Evolutionary conservation across 805 yeast genomes (phyloP), one percentile per base, ranked within the genome.

Genomic region (Yamadazyma insecticola): DNA sequence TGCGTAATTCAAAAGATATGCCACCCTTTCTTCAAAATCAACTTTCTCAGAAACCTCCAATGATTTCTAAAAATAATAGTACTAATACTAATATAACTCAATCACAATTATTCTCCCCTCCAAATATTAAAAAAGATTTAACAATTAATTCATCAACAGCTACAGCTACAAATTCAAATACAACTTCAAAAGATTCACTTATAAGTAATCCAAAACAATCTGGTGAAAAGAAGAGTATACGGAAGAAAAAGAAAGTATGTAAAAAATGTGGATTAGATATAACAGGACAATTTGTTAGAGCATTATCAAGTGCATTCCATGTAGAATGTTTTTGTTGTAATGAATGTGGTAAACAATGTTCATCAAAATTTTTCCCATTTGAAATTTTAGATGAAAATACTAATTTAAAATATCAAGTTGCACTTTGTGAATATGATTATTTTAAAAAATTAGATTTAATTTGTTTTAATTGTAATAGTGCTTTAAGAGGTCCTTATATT

Each of bases 371-470:
- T 51, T 92, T 92, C 55, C 95, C 97, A 0, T 76, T 70, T 35
- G 90, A 83, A 35, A 27, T 53, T 12, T 41, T 49, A 2, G 73
- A 78, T 4, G 76, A 86, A 0, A 30, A 33, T 3, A 40, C 48
- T 7, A 51, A 47, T 5, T 13, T 28, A 3, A 40, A 39, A 15
- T 26, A 27, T 3, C 64, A 55, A 33, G 71, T 66, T n/a, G 63
- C 71, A 5, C 67, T 92, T 16, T 92, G 99, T 59, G 98, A 92
- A 59, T 83, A 77, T 44, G 95, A 92, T 58, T 92, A 88, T 55
- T 92, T 92, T 64, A 78, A 75, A 51, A 74, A 95, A 44, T 72
- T 88, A 35, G 83, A 85, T 35, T 69, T 92, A 30, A 74, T 92
- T n/a, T 92, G 99, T 51, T 74, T 71, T 49, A 83, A 78, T 12